Percentiles rank a stretch among this genome's conserved stretches.
Evolutionary conservation across 106 monocot genomes (phyloP).

Genomic region (Platanthera guangdongensis): DNA sequence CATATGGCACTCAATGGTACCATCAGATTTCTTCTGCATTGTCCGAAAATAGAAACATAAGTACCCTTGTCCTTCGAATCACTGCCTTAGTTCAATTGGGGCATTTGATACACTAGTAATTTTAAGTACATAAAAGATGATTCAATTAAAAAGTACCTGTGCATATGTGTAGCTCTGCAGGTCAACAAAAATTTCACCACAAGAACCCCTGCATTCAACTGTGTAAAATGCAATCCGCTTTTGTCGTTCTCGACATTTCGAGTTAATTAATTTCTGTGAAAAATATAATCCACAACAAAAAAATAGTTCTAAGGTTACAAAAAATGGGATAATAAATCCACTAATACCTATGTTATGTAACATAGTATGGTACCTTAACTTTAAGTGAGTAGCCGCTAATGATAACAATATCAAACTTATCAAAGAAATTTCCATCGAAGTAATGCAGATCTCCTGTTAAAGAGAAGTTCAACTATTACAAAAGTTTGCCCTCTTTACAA

Average conservation of each 20-base stretch:
- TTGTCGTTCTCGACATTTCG: slow-evolving; percentile 61
- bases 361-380: slow-evolving; percentile 30
- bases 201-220: slow-evolving; percentile 74
- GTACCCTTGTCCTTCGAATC: not conserved
- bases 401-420: slow-evolving; percentile 78
- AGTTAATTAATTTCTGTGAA: slow-evolving; percentile 54
- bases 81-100: not conserved
- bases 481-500: not conserved
- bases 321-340: not conserved
- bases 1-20: slow-evolving; percentile 23
- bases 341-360: not conserved
- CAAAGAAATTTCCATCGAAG: slow-evolving; percentile 64
- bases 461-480: slow-evolving; percentile 6
- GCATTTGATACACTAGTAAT: not conserved
- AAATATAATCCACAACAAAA: slow-evolving; percentile 1
- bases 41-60: not conserved
- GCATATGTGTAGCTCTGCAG: slow-evolving; percentile 60
- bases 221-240: slow-evolving; percentile 72
- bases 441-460: slow-evolving; percentile 56
- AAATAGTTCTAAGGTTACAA: not conserved
- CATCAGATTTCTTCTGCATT: slow-evolving; percentile 46
- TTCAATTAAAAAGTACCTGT: slow-evolving; percentile 42
- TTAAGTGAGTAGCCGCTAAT: slow-evolving; percentile 41
- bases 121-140: not conserved
- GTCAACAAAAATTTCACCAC: slow-evolving; percentile 94